A percentile compares a stretch with the other conserved stretches of the same genome.
Conservation (phyloP, 2,329 filamentous ascomycete species). For the Gnomoniopsis sp. region DNA sequence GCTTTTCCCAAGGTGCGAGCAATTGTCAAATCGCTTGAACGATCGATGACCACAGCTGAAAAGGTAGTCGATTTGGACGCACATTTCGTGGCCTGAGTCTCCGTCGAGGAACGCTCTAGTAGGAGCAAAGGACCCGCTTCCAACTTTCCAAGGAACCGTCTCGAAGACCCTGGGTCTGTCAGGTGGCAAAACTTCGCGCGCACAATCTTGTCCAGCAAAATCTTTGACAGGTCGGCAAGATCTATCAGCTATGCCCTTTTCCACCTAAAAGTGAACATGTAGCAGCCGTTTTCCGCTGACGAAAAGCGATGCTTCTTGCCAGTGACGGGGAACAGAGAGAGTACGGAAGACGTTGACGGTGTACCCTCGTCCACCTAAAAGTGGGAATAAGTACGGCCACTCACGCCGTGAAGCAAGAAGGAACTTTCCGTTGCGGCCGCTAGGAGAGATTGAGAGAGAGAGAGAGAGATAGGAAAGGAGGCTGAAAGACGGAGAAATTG, state of each 20-base stretch:
- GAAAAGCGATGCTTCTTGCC: not conserved
- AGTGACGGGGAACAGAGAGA: not conserved
- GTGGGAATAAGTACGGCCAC: conserved; percentile 8
- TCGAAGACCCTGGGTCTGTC: not conserved
- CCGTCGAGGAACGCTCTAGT: not conserved
- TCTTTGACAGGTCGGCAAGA: not conserved
- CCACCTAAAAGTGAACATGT: not conserved
- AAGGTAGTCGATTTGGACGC: conserved; percentile 23
- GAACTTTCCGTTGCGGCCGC: too few species aligned
- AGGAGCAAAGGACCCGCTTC: not conserved
- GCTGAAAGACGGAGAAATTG: too few species aligned
- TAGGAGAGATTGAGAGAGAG: not conserved
- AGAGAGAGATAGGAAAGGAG: not conserved
- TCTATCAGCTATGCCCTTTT: not conserved
- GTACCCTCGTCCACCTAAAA: conserved; percentile 15
- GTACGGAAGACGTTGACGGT: not conserved
- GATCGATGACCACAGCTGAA: conserved; percentile 24
- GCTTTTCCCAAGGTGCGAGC: conserved; percentile 21
- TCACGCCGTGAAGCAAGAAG: not conserved
- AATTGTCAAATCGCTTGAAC: conserved; percentile 25
- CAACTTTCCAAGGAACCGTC: not conserved
- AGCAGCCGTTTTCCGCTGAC: not conserved
- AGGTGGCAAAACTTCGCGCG: not conserved
- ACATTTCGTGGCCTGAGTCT: conserved; percentile 19
- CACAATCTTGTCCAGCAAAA: not conserved